These are phyloP conservation scores for Phytophthora fragariaefolia DNA, from an alignment of 352 stramenopile species.

Conservation along the genomic window DNA sequence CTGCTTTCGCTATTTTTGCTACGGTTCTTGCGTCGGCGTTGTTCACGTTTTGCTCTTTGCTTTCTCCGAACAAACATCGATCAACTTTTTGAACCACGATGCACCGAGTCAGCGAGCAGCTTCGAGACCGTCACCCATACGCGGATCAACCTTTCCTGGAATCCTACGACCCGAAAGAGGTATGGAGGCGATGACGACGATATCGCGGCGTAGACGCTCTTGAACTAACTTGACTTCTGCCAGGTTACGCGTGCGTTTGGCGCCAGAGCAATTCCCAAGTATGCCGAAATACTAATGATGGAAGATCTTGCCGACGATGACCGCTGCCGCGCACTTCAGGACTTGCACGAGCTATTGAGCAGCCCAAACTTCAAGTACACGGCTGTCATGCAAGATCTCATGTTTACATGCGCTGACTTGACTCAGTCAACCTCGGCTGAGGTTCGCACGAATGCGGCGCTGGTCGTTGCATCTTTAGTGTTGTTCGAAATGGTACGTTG, in stretches of 20 bases:
- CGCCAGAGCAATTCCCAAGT: constrained; percentile 57
- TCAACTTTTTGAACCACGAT: constrained; percentile 41
- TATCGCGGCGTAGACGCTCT: neutral
- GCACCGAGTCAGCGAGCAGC: constrained; percentile 74
- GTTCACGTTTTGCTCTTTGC: no score
- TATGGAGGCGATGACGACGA: constrained; percentile 8
- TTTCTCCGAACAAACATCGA: no score
- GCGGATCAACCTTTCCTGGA: constrained; percentile 60
- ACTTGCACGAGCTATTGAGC: constrained; percentile 62
- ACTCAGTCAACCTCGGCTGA: constrained; percentile 44
- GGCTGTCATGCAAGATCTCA: constrained; percentile 52
- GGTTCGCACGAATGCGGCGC: constrained; percentile 54
- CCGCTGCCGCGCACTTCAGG: constrained; percentile 50
- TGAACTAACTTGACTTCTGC: no score
- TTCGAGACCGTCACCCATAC: constrained; percentile 68
- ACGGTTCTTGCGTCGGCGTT: no score
- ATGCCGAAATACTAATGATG: constrained; percentile 59
- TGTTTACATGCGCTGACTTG: constrained; percentile 63
- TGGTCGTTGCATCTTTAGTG: constrained; percentile 60
- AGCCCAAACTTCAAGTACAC: constrained; percentile 67
- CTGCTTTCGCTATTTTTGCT: no score
- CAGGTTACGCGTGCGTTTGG: constrained; percentile 71
- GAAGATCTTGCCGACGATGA: constrained; percentile 66
- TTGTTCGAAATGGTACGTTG: constrained; percentile 55
- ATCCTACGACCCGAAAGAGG: constrained; percentile 62